A percentile compares a stretch with the other conserved stretches of the same genome.
phyloP scores from a whole-genome alignment of 75 land plant species.

The Picea sitchensis region DNA sequence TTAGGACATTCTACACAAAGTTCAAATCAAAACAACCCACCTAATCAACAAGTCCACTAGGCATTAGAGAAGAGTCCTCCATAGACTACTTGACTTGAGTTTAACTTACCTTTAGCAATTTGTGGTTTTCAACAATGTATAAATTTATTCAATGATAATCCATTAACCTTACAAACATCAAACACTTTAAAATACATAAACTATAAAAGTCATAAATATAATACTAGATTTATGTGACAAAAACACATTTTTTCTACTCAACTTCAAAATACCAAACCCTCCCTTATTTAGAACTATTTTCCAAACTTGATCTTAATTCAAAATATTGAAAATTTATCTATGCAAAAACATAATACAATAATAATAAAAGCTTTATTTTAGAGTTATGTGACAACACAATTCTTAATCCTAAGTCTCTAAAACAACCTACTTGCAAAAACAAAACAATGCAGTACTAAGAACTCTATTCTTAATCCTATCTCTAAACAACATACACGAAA shows the following conservation, averaged over 20 bases:
- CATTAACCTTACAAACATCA: slow-evolving; percentile 31
- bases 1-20: slow-evolving; percentile 66
- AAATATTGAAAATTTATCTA: neutral
- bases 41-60: neutral
- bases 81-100: neutral
- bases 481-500: no score
- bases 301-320: neutral
- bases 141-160: slow-evolving; percentile 78
- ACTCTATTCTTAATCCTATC: no score
- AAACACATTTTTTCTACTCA: no score
- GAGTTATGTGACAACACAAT: no score
- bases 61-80: neutral
- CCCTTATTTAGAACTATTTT: no score
- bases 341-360: no score
- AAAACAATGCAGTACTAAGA: no score
- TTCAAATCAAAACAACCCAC: neutral
- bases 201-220: neutral
- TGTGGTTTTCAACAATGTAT: slow-evolving; percentile 74
- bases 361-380: no score
- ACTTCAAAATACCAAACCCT: no score
- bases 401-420: neutral
- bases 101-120: slow-evolving; percentile 51
- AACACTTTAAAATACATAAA: no score
- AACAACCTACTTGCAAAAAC: no score
- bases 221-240: neutral